Evolutionary conservation across 2,329 filamentous ascomycete species (phyloP), one percentile per base, ranked within the genome.

Genomic region (Penicillium sp.): DNA sequence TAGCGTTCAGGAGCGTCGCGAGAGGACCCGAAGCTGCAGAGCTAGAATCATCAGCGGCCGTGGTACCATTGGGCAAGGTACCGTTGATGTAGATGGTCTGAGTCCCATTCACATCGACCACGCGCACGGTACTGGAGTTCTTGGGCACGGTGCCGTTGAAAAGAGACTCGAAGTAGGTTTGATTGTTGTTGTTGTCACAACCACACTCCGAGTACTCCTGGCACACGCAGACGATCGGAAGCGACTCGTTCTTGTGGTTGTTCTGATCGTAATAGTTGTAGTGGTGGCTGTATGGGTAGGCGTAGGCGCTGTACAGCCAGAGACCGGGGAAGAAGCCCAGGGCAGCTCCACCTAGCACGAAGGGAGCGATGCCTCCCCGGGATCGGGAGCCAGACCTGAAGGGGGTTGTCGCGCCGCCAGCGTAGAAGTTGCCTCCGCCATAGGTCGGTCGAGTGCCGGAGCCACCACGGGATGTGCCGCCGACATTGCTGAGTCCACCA

Each of bases 161-260:
- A 1, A 76, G 52, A 11, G 68, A 64, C 37, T 72, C 60, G 48
- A 75, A 64, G 53, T 72, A 75, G 1, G 70, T 74, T 38, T 59
- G 58, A 51, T 77, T 74, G 35, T 67, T 66, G 53, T 72, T 74
- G 34, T 75, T 67, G 48, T 83, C 81, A 59, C 82, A 85, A 4
- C 80, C 79, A 59, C 82, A 85, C 29, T 74, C 72, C 14, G 64
- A 67, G 57, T 78, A 77, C 49, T 77, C 60, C 52, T 78, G 70
- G 62, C 82, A 85, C 31, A 82, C 61, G 59, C 82, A 85, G 3
- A 75, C 67, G 6, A 83, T 76, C 0, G 79, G 79, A 11, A 78
- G 57, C 0, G 73, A 73, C 56, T 77, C 67, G 59, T 82, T 81
- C 9, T 61, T 56, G 36, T 74, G 70, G 29, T 64, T 69, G 6